phyloP scores from a whole-genome alignment of 768 basidiomycete species.

The Tricholoma terreum region DNA sequence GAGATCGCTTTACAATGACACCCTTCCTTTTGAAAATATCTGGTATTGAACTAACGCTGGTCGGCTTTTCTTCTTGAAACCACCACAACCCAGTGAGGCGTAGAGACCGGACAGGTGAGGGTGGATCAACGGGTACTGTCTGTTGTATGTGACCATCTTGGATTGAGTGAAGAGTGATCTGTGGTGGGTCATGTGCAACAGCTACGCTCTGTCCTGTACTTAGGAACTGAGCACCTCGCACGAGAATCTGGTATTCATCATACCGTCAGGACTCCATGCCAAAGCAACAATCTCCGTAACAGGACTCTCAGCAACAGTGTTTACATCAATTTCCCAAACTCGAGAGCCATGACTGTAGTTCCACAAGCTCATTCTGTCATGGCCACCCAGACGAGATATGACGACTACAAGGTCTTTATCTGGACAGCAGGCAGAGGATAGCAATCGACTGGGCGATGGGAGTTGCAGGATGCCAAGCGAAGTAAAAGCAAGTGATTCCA shows the following conservation, averaged over 20 bases:
- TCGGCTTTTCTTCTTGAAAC: conserved; percentile 52
- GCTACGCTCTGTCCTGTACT: conserved; percentile 64
- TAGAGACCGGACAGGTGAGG: conserved; percentile 14
- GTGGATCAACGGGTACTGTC: conserved; percentile 36
- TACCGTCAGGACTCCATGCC: conserved; percentile 85
- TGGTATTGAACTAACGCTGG: conserved; percentile 47
- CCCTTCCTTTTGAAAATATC: conserved; percentile 73
- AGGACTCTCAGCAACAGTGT: conserved; percentile 35
- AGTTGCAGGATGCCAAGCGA: conserved; percentile 56
- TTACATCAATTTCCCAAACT: conserved; percentile 79
- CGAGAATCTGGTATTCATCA: conserved; percentile 10
- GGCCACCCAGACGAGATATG: conserved; percentile 62
- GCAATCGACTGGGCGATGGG: conserved; percentile 54
- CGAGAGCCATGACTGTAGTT: conserved; percentile 71
- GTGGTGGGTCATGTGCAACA: conserved; percentile 65
- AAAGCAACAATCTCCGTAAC: conserved; percentile 54
- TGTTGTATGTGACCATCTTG: conserved; percentile 68
- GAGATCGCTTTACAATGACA: conserved; percentile 49
- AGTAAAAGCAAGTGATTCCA: conserved; percentile 49
- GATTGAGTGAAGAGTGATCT: conserved; percentile 69
- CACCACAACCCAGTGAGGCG: conserved; percentile 66
- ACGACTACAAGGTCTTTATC: conserved; percentile 79
- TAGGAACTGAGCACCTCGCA: conserved; percentile 5
- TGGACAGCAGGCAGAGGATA: conserved; percentile 71
- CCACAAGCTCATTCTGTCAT: conserved; percentile 74